Conservation (phyloP, 371 early-diverging fungal genomes). For the Lichtheimia corymbifera region DNA sequence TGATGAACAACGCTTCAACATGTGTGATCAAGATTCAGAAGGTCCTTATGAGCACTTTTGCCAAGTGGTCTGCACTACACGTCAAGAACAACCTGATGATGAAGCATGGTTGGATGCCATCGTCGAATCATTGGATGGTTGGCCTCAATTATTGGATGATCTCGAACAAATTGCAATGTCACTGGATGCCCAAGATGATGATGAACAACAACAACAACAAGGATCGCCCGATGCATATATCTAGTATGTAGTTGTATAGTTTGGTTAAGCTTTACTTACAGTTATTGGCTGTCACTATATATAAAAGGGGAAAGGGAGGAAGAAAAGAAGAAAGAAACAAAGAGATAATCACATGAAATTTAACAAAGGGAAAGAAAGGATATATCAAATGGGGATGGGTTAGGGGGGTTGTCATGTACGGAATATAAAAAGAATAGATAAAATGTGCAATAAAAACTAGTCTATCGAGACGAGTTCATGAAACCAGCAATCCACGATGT, state of each 20-base stretch:
- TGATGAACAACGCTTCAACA: conserved; percentile 14
- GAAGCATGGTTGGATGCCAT: conserved; percentile 34
- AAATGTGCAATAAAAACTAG: background rate
- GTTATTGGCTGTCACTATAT: background rate
- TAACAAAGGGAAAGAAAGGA: background rate
- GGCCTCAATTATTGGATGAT: conserved; percentile 42
- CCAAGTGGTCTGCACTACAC: conserved; percentile 26
- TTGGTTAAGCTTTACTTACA: too few species aligned
- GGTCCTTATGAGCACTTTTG: conserved; percentile 23
- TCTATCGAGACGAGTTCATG: conserved; percentile 18
- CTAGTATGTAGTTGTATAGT: too few species aligned
- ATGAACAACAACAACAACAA: background rate
- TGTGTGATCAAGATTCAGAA: conserved; percentile 7
- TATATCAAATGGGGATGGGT: background rate
- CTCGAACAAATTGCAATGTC: conserved; percentile 24
- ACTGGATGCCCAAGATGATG: background rate
- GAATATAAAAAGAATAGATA: background rate
- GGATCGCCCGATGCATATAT: too few species aligned
- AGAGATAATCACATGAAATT: background rate
- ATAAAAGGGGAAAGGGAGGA: background rate
- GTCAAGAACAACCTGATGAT: conserved; percentile 48
- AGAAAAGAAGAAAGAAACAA: background rate
- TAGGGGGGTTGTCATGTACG: too few species aligned
- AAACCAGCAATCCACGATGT: conserved; percentile 35
- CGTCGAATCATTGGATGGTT: conserved; percentile 33